Evolutionary conservation across 192 early-diverging fungal genomes (phyloP), one percentile per base, ranked within the genome.

Genomic region (Umbelopsis ramanniana): DNA sequence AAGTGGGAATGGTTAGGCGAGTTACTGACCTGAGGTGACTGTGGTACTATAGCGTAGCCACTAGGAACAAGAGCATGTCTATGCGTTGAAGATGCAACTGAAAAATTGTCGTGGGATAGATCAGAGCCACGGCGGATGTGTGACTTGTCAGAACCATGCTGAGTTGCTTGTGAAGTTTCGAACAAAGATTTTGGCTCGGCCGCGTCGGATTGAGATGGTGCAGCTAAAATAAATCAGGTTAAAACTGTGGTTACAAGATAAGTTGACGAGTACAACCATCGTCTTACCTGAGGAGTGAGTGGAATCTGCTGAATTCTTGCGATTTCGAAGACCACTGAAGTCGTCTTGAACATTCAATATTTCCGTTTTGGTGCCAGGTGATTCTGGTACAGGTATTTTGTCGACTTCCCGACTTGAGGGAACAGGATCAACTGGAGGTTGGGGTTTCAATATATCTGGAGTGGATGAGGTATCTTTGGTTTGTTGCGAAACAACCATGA

Each of bases 31-130:
- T 47, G 47, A 6, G 50, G 14, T 22, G 69, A 35, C 24, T 70
- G 69, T 52, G 53, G 50, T 38, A 70, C 53, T 21, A 70, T 70
- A 24, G 53, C 69, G 29, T 70, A 70, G 47, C 69, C 69, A 33
- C 46, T 70, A 29, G 69, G 69, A 70, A 70, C 46, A 6, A 54
- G 21, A 11, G 69, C 57, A 37, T 63, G 57, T 63, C 33, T 63
- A 63, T 63, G 57, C 29, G 57, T 63, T 12, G 57, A 63, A 63
- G 57, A 63, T 33, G 57, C 57, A 63, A 63, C 57, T 29, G 57
- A 63, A 37, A 63, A 63, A 26, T 63, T 35, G 17, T 63, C 57
- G 57, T 63, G 57, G 17, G 57, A 63, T 35, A 63, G 5, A 37
- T 63, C 57, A 19, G 57, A 63, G 17, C 57, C 57, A n/a, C 57